phyloP scores from a whole-genome alignment of 179 eudicot species.

The Heliamphora pulchella region DNA sequence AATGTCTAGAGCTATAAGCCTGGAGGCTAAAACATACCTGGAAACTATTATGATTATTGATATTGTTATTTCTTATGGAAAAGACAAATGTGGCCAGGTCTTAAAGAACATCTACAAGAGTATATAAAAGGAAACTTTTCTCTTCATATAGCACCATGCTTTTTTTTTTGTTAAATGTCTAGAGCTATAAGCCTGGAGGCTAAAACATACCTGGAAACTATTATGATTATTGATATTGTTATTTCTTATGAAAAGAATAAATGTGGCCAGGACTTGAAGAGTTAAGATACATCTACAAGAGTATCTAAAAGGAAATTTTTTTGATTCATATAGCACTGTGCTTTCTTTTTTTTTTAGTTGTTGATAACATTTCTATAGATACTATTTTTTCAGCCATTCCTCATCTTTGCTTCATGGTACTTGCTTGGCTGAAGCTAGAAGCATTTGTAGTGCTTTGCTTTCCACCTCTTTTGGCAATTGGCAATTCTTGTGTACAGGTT shows the following conservation, averaged over 20 bases:
- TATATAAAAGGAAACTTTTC: neutral
- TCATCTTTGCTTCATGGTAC: neutral
- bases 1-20: neutral
- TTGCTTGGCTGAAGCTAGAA: slow-evolving; percentile 8
- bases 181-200: neutral
- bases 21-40: neutral
- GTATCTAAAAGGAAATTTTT: neutral
- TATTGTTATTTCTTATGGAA: neutral
- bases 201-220: neutral
- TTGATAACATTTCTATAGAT: no score
- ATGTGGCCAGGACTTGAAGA: neutral
- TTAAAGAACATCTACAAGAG: neutral
- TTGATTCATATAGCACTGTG: no score
- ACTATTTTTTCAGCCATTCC: neutral
- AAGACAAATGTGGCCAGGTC: neutral
- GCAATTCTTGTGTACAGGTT: neutral
- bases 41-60: neutral
- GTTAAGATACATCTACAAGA: neutral
- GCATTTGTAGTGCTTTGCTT: neutral
- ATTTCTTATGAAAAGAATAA: neutral
- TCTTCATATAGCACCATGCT: no score
- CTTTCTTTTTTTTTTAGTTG: no score
- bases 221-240: neutral
- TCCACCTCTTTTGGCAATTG: neutral
- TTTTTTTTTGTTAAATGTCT: no score